Evolutionary conservation across 257 asterid genomes (phyloP).

Genomic region (Penstemon davidsonii): DNA sequence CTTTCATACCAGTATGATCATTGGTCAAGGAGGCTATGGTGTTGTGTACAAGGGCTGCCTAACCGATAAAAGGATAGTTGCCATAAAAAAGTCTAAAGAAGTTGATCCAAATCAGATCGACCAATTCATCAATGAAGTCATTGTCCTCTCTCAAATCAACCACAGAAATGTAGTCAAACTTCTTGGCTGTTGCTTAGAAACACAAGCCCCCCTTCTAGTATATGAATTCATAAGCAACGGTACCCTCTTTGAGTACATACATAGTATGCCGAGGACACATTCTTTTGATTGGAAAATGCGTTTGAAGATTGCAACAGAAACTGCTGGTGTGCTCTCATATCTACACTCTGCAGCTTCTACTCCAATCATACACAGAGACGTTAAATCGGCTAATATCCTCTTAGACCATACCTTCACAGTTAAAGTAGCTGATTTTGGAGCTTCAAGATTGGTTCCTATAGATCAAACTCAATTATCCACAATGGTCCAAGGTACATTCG

Average conservation of each 20-base stretch:
- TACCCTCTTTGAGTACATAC: constrained; percentile 31
- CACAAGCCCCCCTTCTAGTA: constrained; percentile 28
- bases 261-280: background rate
- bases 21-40: constrained; percentile 31
- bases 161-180: constrained; percentile 35
- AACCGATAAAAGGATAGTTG: constrained; percentile 10
- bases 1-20: constrained; percentile 19
- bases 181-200: constrained; percentile 36
- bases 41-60: constrained; percentile 13
- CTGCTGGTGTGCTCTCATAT: constrained; percentile 26
- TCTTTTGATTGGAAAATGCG: constrained; percentile 20
- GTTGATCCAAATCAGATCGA: constrained; percentile 27
- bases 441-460: constrained; percentile 25
- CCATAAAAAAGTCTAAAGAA: constrained; percentile 16
- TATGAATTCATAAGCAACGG: constrained; percentile 29
- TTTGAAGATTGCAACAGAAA: constrained; percentile 29
- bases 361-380: constrained; percentile 37
- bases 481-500: constrained; percentile 34
- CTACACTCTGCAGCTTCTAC: constrained; percentile 30
- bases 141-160: constrained; percentile 31
- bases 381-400: constrained; percentile 31
- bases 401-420: constrained; percentile 20
- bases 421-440: constrained; percentile 29
- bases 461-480: constrained; percentile 24
- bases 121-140: constrained; percentile 33